Base-by-base conservation (phyloP, 352 stramenopile species). In the Phytophthora cryptogea region DNA sequence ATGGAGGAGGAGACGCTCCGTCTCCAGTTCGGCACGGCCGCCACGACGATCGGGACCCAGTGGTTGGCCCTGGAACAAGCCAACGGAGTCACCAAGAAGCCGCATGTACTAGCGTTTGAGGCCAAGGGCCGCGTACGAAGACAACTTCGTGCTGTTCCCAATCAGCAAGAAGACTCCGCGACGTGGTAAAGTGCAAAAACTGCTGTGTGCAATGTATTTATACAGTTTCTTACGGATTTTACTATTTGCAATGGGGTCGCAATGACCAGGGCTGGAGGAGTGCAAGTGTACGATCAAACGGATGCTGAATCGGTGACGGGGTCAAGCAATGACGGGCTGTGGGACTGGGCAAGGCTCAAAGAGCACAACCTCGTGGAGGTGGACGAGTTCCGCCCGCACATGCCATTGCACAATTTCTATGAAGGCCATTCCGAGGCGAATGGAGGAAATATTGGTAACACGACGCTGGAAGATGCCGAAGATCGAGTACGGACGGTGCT, bases 401-500 rank as follows among this genome's bases (percentile, higher is more conserved):
- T 92, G 74, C 74, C 78, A 27, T 60, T 94, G 55, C 84, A 94
- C 70, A 94, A 94, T 58, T 86, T 89, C 33, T 94, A 89, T 36
- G 81, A 92, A 59, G 86, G 86, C 9, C 69, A 76, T 4, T 44
- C 70, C 1, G 52, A 59, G 17, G 63, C 74, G 0, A 74, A 78
- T 33, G 83, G 85, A 11, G 86, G 83, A n/a, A 78, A 57, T 39
- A 53, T 95, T 17, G 59, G 70, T 7, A 59, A 66, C 13, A n/a
- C 58, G n/a, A 91, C 82, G 27, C 51, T 89, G 32, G 86, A 95
- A 42, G 42, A 54, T 0, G 74, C 74, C 7, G 70, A 93, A 60
- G 83, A 95, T 37, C 74, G 75, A 8, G 53, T 93, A 28, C 80
- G 86, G 13, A 52, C 46, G 3, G 63, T 84, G 4, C 53, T 95